Evolutionary conservation across 2,329 filamentous ascomycete species (phyloP).

Genomic region (Atkinsonella hypoxylon): DNA sequence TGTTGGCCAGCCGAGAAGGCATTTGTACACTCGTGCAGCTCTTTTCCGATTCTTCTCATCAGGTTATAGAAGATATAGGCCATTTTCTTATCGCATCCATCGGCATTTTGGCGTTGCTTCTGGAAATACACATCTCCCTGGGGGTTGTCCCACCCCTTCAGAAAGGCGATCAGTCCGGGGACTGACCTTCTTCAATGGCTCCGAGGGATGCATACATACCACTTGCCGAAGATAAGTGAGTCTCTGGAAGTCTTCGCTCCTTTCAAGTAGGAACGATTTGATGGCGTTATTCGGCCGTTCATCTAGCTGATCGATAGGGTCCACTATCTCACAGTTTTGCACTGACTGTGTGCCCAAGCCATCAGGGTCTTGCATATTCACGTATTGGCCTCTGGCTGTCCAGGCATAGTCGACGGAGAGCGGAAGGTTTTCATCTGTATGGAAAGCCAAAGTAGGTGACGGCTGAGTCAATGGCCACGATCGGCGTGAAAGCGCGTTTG

Average conservation of each 20-base stretch:
- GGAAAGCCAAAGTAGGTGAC: neutral
- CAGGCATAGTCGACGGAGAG: neutral
- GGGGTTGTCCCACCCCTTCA: slow-evolving; percentile 32
- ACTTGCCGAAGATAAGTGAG: slow-evolving; percentile 2
- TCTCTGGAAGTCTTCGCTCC: neutral
- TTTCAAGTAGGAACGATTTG: neutral
- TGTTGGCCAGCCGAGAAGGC: slow-evolving; percentile 16
- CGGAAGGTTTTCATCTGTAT: neutral
- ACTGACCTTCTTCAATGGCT: neutral
- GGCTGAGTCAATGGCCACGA: neutral
- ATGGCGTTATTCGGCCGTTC: neutral
- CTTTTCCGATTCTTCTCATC: slow-evolving; percentile 29
- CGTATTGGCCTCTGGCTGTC: neutral
- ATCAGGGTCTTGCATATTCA: neutral
- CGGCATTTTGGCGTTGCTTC: slow-evolving; percentile 19
- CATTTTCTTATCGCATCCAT: neutral
- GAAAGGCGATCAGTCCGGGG: neutral
- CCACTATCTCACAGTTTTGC: neutral
- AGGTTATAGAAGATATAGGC: slow-evolving; percentile 21
- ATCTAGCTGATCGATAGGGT: neutral
- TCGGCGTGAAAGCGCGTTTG: no score
- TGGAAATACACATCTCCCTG: slow-evolving; percentile 31
- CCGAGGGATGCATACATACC: neutral
- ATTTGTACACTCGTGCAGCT: slow-evolving; percentile 25
- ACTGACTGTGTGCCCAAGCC: neutral